Conservation (phyloP, 176 grass and related monocot species). For the Aegilops longissima region DNA sequence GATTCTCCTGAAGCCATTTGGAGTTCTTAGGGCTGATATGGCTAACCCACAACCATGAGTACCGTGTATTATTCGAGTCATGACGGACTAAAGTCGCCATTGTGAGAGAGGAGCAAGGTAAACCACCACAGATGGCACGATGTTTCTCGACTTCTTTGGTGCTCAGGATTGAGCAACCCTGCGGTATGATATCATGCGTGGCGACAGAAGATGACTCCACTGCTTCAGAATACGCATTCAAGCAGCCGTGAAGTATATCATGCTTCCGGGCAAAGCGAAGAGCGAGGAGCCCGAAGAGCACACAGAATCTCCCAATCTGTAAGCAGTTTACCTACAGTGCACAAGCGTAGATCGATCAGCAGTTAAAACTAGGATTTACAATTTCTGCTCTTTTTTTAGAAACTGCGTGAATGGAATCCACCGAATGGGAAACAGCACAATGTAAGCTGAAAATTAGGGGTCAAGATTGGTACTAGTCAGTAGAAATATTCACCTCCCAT, state of each 20-base stretch:
- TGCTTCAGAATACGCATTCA: conserved; percentile 2
- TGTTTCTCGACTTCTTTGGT: not conserved
- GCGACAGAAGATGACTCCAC: not conserved
- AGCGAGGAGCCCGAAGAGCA: conserved; percentile 19
- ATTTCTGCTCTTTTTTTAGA: not conserved
- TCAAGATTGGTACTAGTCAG: not conserved
- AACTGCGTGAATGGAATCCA: not conserved
- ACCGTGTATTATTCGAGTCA: conserved; percentile 26
- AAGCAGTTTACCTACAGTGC: conserved; percentile 1
- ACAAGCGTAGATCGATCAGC: conserved; percentile 1
- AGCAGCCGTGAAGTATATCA: not conserved
- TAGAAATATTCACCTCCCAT: conserved; percentile 24
- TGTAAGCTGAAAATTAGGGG: not conserved
- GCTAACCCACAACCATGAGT: conserved; percentile 63
- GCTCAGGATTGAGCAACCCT: not conserved
- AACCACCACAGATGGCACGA: conserved; percentile 4
- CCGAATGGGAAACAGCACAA: not conserved
- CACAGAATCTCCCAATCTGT: conserved; percentile 13
- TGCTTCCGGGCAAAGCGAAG: conserved; percentile 16
- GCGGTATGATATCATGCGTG: not conserved
- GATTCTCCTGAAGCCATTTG: conserved; percentile 70
- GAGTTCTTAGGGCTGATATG: conserved; percentile 72
- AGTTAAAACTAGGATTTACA: not conserved
- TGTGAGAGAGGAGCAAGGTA: not conserved
- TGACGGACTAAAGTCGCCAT: conserved; percentile 37